Conservation (phyloP, 176 grass and related monocot genomes). For the barley (Hordeum vulgare) region MorexV3_pseudomolecules_assembly NC_058524.1:17125240-17125739, state of each 20-base stretch:
- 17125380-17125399: constrained; percentile 19
- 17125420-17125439: constrained; percentile 62
- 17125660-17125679: constrained; percentile 6
- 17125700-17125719: constrained; percentile 37
- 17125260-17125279: too few relatives aligned
- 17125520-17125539: constrained; percentile 25
- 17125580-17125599: not conserved
- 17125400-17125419: constrained; percentile 45
- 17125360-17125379: not conserved
- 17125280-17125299: too few relatives aligned
- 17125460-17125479: too few relatives aligned
- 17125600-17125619: constrained; percentile 16
- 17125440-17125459: not conserved
- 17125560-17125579: constrained; percentile 7
- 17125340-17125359: constrained; percentile 22
- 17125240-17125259: too few relatives aligned
- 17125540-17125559: constrained; percentile 44
- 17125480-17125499: too few relatives aligned
- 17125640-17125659: not conserved
- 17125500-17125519: too few relatives aligned
- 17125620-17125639: constrained; percentile 27
- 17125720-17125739: constrained; percentile 24
- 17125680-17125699: constrained; percentile 34
- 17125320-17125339: constrained; percentile 36
- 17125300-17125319: constrained; percentile 1